phyloP scores from a whole-genome alignment of 306 rosid genomes.

The Prunus mongolica region DNA sequence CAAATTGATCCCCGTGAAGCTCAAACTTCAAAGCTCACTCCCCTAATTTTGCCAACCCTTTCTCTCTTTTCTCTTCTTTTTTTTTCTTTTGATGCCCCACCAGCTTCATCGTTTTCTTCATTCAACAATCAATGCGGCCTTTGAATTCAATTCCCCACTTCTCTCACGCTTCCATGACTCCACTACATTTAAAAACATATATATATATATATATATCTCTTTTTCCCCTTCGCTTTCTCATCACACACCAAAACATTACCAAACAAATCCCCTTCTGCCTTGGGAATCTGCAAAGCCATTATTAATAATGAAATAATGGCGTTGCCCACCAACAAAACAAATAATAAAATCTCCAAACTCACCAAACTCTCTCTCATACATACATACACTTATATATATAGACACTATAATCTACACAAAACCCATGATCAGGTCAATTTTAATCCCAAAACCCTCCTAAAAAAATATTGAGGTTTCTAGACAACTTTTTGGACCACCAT shows the following conservation, averaged over 20 bases:
- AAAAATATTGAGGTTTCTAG: slow-evolving; percentile 58
- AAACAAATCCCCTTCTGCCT: slow-evolving; percentile 51
- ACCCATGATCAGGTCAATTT: slow-evolving; percentile 44
- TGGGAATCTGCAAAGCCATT: slow-evolving; percentile 86
- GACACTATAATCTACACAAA: slow-evolving; percentile 43
- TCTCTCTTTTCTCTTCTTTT: no score
- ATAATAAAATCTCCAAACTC: slow-evolving; percentile 46
- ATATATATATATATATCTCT: neutral
- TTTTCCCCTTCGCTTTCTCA: neutral
- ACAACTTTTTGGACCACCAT: slow-evolving; percentile 51
- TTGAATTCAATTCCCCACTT: slow-evolving; percentile 53
- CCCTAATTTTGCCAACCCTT: slow-evolving; percentile 8
- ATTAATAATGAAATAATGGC: slow-evolving; percentile 49
- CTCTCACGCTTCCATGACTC: slow-evolving; percentile 49
- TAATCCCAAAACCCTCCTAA: slow-evolving; percentile 50
- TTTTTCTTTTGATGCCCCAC: slow-evolving; percentile 42
- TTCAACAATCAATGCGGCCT: slow-evolving; percentile 43
- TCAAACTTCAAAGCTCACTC: neutral
- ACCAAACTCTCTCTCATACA: slow-evolving; percentile 42
- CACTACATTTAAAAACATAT: slow-evolving; percentile 27
- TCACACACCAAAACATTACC: slow-evolving; percentile 26
- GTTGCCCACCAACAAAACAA: slow-evolving; percentile 39
- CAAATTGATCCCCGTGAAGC: neutral
- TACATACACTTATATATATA: slow-evolving; percentile 25
- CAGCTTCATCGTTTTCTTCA: slow-evolving; percentile 22